phyloP scores from a whole-genome alignment of 495 filamentous ascomycete species.

The Hyaloscypha hepaticicola region DNA sequence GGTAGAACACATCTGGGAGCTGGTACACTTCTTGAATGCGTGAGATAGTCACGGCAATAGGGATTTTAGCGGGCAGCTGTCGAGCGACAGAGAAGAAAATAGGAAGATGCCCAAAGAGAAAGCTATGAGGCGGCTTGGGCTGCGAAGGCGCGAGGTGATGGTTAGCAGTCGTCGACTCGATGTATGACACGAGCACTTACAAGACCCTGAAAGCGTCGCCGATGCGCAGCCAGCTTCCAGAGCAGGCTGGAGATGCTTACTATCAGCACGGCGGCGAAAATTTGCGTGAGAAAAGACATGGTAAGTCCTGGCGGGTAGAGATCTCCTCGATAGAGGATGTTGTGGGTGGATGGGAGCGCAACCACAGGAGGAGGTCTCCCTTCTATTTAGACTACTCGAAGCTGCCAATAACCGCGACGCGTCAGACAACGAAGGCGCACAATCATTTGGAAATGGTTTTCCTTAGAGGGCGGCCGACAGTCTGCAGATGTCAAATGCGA shows the following conservation, averaged over 20 bases:
- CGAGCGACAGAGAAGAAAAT: not conserved
- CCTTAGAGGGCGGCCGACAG: too few species aligned
- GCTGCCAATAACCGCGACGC: too few species aligned
- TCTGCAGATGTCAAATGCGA: too few species aligned
- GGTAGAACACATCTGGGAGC: slow-evolving; percentile 8
- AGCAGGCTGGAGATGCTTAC: not conserved
- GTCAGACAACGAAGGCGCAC: too few species aligned
- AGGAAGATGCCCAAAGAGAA: slow-evolving; percentile 11
- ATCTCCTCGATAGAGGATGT: too few species aligned
- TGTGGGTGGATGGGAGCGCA: too few species aligned
- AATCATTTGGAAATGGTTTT: too few species aligned
- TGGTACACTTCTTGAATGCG: not conserved
- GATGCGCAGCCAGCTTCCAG: slow-evolving; percentile 6
- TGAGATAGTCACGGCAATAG: not conserved
- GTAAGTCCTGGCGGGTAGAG: too few species aligned
- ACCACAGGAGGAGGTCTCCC: too few species aligned
- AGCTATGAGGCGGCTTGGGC: slow-evolving; percentile 8
- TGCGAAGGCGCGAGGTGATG: not conserved
- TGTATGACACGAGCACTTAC: not conserved
- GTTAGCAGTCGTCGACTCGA: not conserved
- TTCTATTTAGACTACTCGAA: too few species aligned
- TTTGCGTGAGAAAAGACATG: not conserved
- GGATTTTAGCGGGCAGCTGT: not conserved
- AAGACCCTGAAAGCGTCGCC: not conserved
- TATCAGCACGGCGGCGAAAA: not conserved